Evolutionary conservation across 1,284 basidiomycete species (phyloP), one percentile per base, ranked within the genome.

Genomic region (Pseudozyma sp.): DNA sequence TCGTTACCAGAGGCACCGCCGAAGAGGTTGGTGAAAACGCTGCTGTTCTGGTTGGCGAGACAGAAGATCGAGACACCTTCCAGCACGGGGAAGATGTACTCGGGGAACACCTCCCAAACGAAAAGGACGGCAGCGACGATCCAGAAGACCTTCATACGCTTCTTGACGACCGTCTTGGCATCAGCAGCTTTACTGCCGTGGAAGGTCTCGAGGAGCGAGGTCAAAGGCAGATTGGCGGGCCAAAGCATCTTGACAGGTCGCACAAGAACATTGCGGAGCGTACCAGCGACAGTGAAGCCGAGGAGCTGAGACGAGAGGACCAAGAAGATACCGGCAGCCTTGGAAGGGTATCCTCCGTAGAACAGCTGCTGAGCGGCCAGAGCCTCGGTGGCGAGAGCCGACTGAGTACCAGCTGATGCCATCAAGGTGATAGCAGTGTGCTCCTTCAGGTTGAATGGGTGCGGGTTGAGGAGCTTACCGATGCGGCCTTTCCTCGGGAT

Each of bases 261-360:
- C n/a, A 74, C 71, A 29, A 66, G 47, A 17, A 74, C 58, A 53
- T 33, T 47, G 5, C 70, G 59, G 19, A 74, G 56, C n/a, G 75
- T 39, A 10, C 64, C 57, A 39, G 89, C 87, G 4, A 90, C 84
- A 13, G 89, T 89, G 75, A 90, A 90, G 85, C 90, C 90, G 79
- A 90, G 90, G 65, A 88, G 88, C 8, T 88, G 88, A 0, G 89
- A 90, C 0, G 89, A 90, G 81, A 90, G 89, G 0, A 89, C 90
- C 0, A 88, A 87, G n/a, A 91, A 87, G 37, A 90, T 65, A 47
- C 55, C 68, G 34, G 68, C 60, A 13, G 57, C 60, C 43, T 60
- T 64, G 49, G 52, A 54, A 1, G 68, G 61, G 54, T 64, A 59
- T 5, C 60, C 68, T 39, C 55, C 53, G 62, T 70, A 70, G 54